Percentiles rank a stretch among this genome's conserved stretches.
Evolutionary conservation across 1,139 yeast genomes (phyloP).

Genomic region (Magnusiomyces starmeri): DNA sequence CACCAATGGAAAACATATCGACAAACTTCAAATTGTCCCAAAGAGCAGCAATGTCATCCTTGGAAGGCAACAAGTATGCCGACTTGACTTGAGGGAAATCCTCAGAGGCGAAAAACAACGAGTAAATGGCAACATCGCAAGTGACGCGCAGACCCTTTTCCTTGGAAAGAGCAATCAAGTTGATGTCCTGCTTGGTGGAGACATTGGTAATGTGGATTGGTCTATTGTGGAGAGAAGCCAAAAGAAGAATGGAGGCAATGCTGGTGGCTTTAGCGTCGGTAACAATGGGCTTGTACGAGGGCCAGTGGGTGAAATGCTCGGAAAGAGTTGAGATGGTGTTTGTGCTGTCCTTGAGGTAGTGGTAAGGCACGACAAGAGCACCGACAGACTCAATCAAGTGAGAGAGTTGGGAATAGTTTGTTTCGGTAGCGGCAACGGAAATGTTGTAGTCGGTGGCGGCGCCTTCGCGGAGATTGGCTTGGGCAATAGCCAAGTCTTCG

Average conservation of each 20-base stretch:
- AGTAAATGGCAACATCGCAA: slow-evolving; percentile 79
- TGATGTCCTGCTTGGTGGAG: slow-evolving; percentile 71
- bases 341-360: slow-evolving; percentile 52
- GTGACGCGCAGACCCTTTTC: slow-evolving; percentile 75
- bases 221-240: slow-evolving; percentile 83
- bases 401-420: slow-evolving; percentile 56
- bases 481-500: slow-evolving; percentile 55
- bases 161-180: slow-evolving; percentile 79
- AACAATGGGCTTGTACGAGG: slow-evolving; percentile 71
- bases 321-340: slow-evolving; percentile 70
- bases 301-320: slow-evolving; percentile 79
- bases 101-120: slow-evolving; percentile 67
- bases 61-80: slow-evolving; percentile 63
- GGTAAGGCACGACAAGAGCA: slow-evolving; percentile 74
- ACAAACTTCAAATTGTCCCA: slow-evolving; percentile 69
- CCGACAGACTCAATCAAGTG: slow-evolving; percentile 64
- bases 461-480: slow-evolving; percentile 41
- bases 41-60: slow-evolving; percentile 70
- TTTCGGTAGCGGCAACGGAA: slow-evolving; percentile 73
- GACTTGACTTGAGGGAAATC: slow-evolving; percentile 55
- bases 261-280: slow-evolving; percentile 92
- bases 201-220: slow-evolving; percentile 87
- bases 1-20: slow-evolving; percentile 86
- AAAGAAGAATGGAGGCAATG: slow-evolving; percentile 78
- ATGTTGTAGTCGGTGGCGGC: slow-evolving; percentile 75